Base-by-base conservation (phyloP, 192 early-diverging fungal genomes). In the Rhizoclosmatium sp. region DNA sequence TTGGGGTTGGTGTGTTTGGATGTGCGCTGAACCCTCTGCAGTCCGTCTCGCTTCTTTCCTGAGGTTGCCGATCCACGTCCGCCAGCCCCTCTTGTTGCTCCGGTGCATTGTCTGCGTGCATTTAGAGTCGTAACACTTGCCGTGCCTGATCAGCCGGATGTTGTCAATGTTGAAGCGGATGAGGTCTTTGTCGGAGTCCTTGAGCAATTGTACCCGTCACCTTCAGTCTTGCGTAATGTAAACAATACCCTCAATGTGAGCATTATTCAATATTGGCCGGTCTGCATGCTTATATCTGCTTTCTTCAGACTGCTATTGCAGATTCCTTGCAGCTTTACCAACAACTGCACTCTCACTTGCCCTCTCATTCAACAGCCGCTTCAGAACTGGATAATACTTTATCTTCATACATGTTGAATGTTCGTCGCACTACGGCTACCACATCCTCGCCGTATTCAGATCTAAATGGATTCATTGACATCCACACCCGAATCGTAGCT, bases 21-120 rank as follows among this genome's bases (percentile, higher is more conserved):
- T 40, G 19, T 9, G 4, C 21, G 39, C 9, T 21, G 10, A 62
- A 62, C 9, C 39, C 9, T 21, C 39, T 9, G 10, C 60, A 62
- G 70, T 14, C 70, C 70, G 10, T 72, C 70, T 7, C 47, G 70
- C 39, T 72, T 72, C 70, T 72, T 72, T 47, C 48, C 70, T 1
- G 70, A 72, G 31, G 70, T 72, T 14, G 70, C 70, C 21, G 48
- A 49, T 3, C 48, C 70, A 10, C 39, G 19, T 9, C 51, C 40
- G 19, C 48, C 42, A 4, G 46, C 70, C 5, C 48, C 70, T 9
- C 51, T 72, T 3, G 70, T 58, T 41, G 70, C 48, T 4, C 70
- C 70, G 19, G 60, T 75, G 0, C 73, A 65, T 42, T 65, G 58
- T 42, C 10, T 61, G 45, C 31, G 45, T 42, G 73, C 62, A 14